Percentiles rank a stretch among this genome's conserved stretches.
These are phyloP conservation scores for Phytophthora brassicae DNA, from an alignment of 352 stramenopile species.

Conservation along the genomic window DNA sequence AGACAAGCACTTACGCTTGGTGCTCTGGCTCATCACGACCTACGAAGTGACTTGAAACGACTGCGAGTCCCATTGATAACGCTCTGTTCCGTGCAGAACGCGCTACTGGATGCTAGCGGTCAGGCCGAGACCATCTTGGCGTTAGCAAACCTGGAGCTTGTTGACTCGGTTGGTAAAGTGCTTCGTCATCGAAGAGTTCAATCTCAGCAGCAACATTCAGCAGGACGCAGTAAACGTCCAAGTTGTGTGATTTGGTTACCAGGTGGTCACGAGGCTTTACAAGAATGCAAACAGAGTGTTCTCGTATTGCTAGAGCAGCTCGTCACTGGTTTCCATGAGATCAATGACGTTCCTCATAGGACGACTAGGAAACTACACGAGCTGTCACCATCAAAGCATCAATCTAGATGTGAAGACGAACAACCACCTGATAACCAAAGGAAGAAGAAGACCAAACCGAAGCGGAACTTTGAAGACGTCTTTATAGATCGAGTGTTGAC, in stretches of 20 bases:
- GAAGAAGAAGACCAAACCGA: slow-evolving; percentile 20
- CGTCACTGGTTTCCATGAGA: slow-evolving; percentile 93
- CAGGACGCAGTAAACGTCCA: slow-evolving; percentile 19
- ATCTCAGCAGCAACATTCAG: slow-evolving; percentile 17
- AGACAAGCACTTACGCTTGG: slow-evolving; percentile 90
- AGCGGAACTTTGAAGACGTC: slow-evolving; percentile 77
- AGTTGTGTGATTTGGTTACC: slow-evolving; percentile 84
- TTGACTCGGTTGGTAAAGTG: slow-evolving; percentile 83
- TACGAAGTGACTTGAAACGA: slow-evolving; percentile 42
- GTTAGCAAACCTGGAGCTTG: slow-evolving; percentile 48
- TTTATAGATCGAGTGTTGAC: slow-evolving; percentile 88
- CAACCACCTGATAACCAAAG: slow-evolving; percentile 14
- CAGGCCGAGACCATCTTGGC: slow-evolving; percentile 83
- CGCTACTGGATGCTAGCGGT: slow-evolving; percentile 75
- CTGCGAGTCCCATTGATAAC: slow-evolving; percentile 85
- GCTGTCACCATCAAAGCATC: slow-evolving; percentile 3
- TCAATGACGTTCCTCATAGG: slow-evolving; percentile 62
- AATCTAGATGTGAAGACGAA: slow-evolving; percentile 27
- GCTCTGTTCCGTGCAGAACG: slow-evolving; percentile 88
- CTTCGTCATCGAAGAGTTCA: slow-evolving; percentile 39
- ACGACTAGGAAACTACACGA: slow-evolving; percentile 28
- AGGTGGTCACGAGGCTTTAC: slow-evolving; percentile 92
- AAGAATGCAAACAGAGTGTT: slow-evolving; percentile 90
- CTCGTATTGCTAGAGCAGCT: slow-evolving; percentile 92
- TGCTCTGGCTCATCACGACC: slow-evolving; percentile 83